phyloP scores from a whole-genome alignment of 2,329 filamentous ascomycete species.

The Alternaria brassicae region DNA sequence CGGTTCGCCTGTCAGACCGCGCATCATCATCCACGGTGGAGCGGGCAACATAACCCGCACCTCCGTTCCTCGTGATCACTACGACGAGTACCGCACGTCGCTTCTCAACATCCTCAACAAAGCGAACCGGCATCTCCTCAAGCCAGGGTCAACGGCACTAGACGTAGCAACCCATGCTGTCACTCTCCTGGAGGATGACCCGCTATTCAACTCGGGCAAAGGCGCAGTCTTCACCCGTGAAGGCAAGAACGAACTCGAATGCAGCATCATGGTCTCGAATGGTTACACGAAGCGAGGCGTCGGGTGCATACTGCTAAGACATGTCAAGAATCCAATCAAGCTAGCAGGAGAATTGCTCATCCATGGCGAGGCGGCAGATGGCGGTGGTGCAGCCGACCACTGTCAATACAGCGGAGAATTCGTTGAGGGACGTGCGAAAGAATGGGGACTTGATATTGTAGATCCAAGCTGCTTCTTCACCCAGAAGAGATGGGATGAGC shows the following conservation, averaged over 20 bases:
- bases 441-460: slow-evolving; percentile 75
- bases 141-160: slow-evolving; percentile 65
- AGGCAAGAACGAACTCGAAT: slow-evolving; percentile 85
- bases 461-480: slow-evolving; percentile 79
- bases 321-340: slow-evolving; percentile 80
- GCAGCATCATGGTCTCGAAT: slow-evolving; percentile 81
- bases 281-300: slow-evolving; percentile 78
- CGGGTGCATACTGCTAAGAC: slow-evolving; percentile 74
- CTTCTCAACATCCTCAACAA: slow-evolving; percentile 47
- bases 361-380: slow-evolving; percentile 67
- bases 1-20: slow-evolving; percentile 38
- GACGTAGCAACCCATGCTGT: slow-evolving; percentile 80
- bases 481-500: slow-evolving; percentile 78
- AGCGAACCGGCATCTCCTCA: slow-evolving; percentile 35
- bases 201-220: slow-evolving; percentile 82
- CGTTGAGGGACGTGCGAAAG: slow-evolving; percentile 71
- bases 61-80: slow-evolving; percentile 48
- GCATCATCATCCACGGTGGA: slow-evolving; percentile 59
- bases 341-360: slow-evolving; percentile 76
- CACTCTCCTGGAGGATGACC: slow-evolving; percentile 75
- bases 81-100: slow-evolving; percentile 49
- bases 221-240: slow-evolving; percentile 87
- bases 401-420: slow-evolving; percentile 71
- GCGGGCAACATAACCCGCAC: slow-evolving; percentile 56
- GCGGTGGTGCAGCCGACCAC: slow-evolving; percentile 70